Evolutionary conservation across 768 basidiomycete genomes (phyloP), one percentile per base, ranked within the genome.

Genomic region (Zangia roseola): DNA sequence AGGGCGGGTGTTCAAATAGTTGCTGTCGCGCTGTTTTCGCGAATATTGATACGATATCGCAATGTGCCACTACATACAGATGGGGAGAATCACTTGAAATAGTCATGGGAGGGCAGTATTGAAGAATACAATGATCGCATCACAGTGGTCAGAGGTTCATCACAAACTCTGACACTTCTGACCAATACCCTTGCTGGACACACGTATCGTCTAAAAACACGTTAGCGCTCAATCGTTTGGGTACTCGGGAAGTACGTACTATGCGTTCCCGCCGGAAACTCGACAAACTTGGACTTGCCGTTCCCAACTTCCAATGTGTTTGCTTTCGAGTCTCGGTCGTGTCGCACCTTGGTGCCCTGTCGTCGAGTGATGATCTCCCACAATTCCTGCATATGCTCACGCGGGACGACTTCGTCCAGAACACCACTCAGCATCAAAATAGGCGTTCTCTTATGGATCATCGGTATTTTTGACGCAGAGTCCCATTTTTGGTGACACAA

Each of bases 401-500:
- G 73, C 12, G 77, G 79, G 24, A 84, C 79, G 2, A 84, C 71
- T 52, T 78, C 76, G 55, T 84, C 83, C 40, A 45, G 58, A 33
- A 63, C 58, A 2, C 94, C 94, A 45, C 86, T 87, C 23, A 97
- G 69, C 79, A 95, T 86, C 17, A 97, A 74, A 10, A 94, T 83
- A 0, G 91, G 91, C 3, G 76, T 85, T 4, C 71, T 74, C 23
- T 74, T 69, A 5, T 86, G 86, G 20, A 90, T 83, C 23, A 76
- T 61, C 0, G 76, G 75, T 30, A 90, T 76, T 61, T 84, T 82
- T 4, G 78, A 75, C 0, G 79, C 78, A 1, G 89, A 90, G 60
- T 91, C 83, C 93, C 93, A 95, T 63, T 86, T 88, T 65, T 95
- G 83, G 59, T 92, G 84, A 56, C 91, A 87, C 12, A 94, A 78